Evolutionary conservation across 2,329 filamentous ascomycete genomes (phyloP).

Genomic region (Xylaria sp.): DNA sequence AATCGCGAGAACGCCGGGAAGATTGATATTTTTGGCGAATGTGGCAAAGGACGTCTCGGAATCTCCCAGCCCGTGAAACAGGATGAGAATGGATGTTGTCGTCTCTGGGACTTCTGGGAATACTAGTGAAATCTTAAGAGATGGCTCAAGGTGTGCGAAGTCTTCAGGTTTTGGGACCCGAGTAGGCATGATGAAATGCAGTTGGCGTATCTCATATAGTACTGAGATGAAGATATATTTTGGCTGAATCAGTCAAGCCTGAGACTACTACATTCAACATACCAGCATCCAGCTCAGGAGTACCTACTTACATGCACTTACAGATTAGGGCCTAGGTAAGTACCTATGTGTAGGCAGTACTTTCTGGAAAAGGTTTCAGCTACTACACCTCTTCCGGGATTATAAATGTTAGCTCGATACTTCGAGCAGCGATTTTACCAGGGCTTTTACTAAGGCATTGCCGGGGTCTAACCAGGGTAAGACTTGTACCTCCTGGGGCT

Average conservation of each 20-base stretch:
- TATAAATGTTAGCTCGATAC: too few relatives aligned
- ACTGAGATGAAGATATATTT: neutral
- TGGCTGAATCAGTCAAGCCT: neutral
- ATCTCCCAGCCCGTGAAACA: slow-evolving; percentile 89
- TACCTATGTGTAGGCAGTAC: too few relatives aligned
- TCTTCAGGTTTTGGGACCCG: slow-evolving; percentile 63
- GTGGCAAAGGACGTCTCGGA: slow-evolving; percentile 73
- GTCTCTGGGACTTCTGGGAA: slow-evolving; percentile 67
- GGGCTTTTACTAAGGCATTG: too few relatives aligned
- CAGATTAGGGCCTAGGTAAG: too few relatives aligned
- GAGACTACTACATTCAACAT: neutral
- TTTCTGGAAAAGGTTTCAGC: too few relatives aligned
- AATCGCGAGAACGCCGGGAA: slow-evolving; percentile 82
- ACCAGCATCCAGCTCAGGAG: too few relatives aligned
- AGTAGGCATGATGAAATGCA: slow-evolving; percentile 54
- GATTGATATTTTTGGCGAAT: slow-evolving; percentile 74
- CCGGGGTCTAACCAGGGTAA: too few relatives aligned
- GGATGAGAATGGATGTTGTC: slow-evolving; percentile 79
- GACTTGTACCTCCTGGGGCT: too few relatives aligned
- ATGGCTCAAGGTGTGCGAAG: slow-evolving; percentile 57
- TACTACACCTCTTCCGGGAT: too few relatives aligned
- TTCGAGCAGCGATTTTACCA: too few relatives aligned
- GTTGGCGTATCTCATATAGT: neutral
- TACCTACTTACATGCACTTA: too few relatives aligned
- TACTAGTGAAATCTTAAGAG: slow-evolving; percentile 59